Evolutionary conservation across 352 stramenopile genomes (phyloP).

Genomic region (Phytophthora ramorum): DNA sequence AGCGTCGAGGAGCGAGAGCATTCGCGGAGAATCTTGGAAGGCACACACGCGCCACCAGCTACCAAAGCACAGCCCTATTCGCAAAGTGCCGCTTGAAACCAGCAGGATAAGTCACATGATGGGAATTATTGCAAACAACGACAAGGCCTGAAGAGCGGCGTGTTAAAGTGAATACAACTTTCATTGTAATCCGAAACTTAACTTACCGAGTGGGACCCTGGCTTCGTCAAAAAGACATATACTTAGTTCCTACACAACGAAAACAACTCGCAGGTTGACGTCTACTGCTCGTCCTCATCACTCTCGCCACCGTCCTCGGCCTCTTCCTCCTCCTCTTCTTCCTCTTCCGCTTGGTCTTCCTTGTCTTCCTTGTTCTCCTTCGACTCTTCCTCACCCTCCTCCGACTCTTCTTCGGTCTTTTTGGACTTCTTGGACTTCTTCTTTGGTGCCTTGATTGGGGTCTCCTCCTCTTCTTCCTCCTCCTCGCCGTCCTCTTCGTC

Average conservation of each 20-base stretch:
- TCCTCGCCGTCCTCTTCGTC: slow-evolving; percentile 18
- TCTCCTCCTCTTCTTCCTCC: slow-evolving; percentile 20
- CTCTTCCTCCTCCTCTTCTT: slow-evolving; percentile 23
- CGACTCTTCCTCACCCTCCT: slow-evolving; percentile 5
- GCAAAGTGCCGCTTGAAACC: slow-evolving; percentile 16
- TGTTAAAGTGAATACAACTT: not conserved
- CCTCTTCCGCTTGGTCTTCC: slow-evolving; percentile 15
- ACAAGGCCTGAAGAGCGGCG: not conserved
- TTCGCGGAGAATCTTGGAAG: slow-evolving; percentile 6
- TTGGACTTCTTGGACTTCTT: slow-evolving; percentile 6
- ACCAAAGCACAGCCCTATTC: not conserved
- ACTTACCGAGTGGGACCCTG: too few relatives aligned
- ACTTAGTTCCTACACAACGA: slow-evolving; percentile 27
- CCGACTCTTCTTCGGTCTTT: slow-evolving; percentile 4
- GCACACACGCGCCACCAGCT: slow-evolving; percentile 15
- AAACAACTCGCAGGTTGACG: not conserved
- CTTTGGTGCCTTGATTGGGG: not conserved
- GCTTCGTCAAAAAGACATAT: slow-evolving; percentile 7
- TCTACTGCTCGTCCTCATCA: slow-evolving; percentile 12
- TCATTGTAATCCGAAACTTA: too few relatives aligned
- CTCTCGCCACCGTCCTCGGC: slow-evolving; percentile 16
- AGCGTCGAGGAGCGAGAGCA: slow-evolving; percentile 3
- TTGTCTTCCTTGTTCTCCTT: slow-evolving; percentile 14
- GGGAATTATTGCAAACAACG: slow-evolving; percentile 9
- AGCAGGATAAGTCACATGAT: slow-evolving; percentile 24